These are phyloP conservation scores for Populus trichocarpa DNA, from an alignment of 441 rosid species.

Conservation along the genomic window DNA sequence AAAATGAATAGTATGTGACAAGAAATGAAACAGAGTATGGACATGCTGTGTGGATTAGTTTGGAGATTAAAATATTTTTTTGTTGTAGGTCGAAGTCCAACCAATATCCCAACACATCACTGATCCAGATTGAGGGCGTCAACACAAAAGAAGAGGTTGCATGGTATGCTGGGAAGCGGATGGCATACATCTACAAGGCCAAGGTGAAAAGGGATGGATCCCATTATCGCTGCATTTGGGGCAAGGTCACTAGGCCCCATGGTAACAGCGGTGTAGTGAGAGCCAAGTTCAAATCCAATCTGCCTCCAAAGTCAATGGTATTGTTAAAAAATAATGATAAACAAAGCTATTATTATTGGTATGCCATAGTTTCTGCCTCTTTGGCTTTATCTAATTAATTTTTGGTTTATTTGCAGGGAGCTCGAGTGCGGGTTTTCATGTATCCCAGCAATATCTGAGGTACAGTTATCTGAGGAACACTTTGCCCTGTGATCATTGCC, in stretches of 20 bases:
- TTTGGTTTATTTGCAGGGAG: conserved; percentile 43
- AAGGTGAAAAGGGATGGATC: conserved; percentile 67
- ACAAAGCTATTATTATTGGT: background rate
- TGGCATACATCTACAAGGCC: conserved; percentile 84
- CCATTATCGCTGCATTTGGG: conserved; percentile 85
- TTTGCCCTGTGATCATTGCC: background rate
- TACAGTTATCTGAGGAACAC: background rate
- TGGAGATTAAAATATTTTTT: background rate
- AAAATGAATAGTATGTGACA: background rate
- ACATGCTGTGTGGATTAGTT: background rate
- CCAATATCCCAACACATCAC: conserved; percentile 71
- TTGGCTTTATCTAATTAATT: background rate
- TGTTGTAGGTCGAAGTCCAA: conserved; percentile 67
- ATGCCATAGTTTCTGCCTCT: background rate
- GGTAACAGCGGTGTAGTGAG: conserved; percentile 87
- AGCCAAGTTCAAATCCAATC: conserved; percentile 71
- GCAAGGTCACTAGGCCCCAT: conserved; percentile 72
- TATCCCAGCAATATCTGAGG: conserved; percentile 89
- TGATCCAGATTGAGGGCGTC: conserved; percentile 81
- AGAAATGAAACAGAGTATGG: background rate
- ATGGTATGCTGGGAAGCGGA: conserved; percentile 69
- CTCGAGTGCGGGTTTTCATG: conserved; percentile 74
- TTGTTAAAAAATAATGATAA: background rate
- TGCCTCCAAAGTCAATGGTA: conserved; percentile 87
- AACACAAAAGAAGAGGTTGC: conserved; percentile 71